These are phyloP conservation scores for Alloascoidea africana DNA, from an alignment of 805 yeast genomes.

Conservation along the genomic window DNA sequence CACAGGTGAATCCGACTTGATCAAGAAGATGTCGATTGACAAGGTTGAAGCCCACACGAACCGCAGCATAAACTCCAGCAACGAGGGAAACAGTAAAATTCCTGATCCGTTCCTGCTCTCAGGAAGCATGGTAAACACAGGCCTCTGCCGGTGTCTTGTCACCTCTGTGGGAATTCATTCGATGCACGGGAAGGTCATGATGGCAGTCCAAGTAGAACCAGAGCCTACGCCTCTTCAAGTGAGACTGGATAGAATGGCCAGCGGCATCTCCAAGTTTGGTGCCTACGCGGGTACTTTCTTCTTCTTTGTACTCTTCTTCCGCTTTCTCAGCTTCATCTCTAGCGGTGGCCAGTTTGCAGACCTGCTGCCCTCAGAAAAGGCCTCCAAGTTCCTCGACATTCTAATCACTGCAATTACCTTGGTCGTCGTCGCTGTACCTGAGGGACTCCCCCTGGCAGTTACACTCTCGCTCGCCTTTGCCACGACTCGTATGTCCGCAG, in stretches of 20 bases:
- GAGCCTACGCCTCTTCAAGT: conserved; percentile 84
- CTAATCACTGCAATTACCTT: conserved; percentile 85
- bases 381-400: conserved; percentile 69
- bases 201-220: conserved; percentile 55
- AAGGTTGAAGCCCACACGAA: conserved; percentile 16
- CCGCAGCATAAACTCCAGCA: conserved; percentile 14
- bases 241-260: conserved; percentile 70
- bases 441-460: conserved; percentile 93
- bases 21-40: conserved; percentile 45
- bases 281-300: conserved; percentile 70
- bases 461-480: conserved; percentile 95
- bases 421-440: conserved; percentile 97
- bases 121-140: conserved; percentile 78
- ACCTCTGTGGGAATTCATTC: conserved; percentile 88
- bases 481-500: conserved; percentile 94
- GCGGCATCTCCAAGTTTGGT: conserved; percentile 91
- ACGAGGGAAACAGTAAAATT: too few species aligned
- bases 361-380: conserved; percentile 63
- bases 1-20: conserved; percentile 87
- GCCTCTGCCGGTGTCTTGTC: conserved; percentile 73
- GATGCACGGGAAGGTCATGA: conserved; percentile 83
- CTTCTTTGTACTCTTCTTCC: conserved; percentile 66
- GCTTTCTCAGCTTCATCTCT: too few species aligned
- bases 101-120: conserved; percentile 83
- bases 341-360: too few species aligned